A percentile compares a stretch with the other conserved stretches of the same genome.
Evolutionary conservation across 805 yeast genomes (phyloP).

Genomic region (Yamadazyma endophytica): DNA sequence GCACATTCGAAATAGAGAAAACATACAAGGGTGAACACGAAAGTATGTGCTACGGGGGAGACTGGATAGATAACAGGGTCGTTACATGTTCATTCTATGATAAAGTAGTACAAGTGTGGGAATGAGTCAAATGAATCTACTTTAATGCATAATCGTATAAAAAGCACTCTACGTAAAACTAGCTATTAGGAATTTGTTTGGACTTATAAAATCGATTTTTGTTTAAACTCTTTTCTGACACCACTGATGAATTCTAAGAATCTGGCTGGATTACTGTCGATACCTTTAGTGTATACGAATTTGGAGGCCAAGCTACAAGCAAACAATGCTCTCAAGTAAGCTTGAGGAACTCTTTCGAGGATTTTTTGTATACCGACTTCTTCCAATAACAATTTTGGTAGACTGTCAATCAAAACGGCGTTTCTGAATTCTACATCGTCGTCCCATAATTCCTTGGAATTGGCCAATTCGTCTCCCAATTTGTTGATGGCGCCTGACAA

Average conservation of each 20-base stretch:
- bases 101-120: slow-evolving; percentile 75
- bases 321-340: slow-evolving; percentile 83
- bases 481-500: slow-evolving; percentile 80
- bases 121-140: no score
- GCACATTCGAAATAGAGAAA: slow-evolving; percentile 30
- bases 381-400: slow-evolving; percentile 68
- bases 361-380: slow-evolving; percentile 66
- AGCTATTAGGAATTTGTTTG: no score
- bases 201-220: no score
- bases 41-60: slow-evolving; percentile 96
- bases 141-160: no score
- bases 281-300: slow-evolving; percentile 79
- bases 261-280: slow-evolving; percentile 74
- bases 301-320: slow-evolving; percentile 82
- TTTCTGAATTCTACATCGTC: slow-evolving; percentile 75
- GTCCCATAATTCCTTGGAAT: slow-evolving; percentile 78
- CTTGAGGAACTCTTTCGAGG: slow-evolving; percentile 74
- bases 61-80: slow-evolving; percentile 57
- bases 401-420: slow-evolving; percentile 67
- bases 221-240: slow-evolving; percentile 47
- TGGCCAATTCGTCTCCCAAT: slow-evolving; percentile 79
- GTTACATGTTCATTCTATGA: slow-evolving; percentile 94
- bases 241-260: slow-evolving; percentile 66
- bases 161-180: no score
- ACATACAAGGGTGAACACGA: slow-evolving; percentile 68